Percentiles rank a stretch among this genome's conserved stretches.
phyloP scores from a whole-genome alignment of 805 yeast genomes.

The Teunomyces stri region DNA sequence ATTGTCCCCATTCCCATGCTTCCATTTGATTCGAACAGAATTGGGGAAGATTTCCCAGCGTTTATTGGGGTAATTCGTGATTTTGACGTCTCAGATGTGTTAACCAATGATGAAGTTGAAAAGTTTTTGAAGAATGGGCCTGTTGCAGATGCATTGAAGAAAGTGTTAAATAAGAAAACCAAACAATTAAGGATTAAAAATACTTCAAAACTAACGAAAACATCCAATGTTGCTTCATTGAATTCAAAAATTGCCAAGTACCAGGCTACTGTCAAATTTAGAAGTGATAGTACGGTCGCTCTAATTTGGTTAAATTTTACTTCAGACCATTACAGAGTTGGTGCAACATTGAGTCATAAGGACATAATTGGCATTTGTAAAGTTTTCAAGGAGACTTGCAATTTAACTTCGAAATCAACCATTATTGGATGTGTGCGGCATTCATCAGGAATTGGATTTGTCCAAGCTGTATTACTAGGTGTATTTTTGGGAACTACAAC shows the following conservation, averaged over 20 bases:
- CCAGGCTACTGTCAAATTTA: slow-evolving; percentile 38
- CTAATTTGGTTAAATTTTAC: slow-evolving; percentile 69
- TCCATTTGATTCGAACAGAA: slow-evolving; percentile 63
- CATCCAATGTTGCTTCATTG: slow-evolving; percentile 37
- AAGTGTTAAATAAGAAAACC: slow-evolving; percentile 30
- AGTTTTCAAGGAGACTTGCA: slow-evolving; percentile 88
- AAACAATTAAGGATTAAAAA: slow-evolving; percentile 57
- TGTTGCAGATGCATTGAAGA: slow-evolving; percentile 57
- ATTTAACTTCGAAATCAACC: slow-evolving; percentile 67
- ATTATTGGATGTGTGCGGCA: slow-evolving; percentile 86
- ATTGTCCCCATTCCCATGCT: slow-evolving; percentile 72
- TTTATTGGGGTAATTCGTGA: slow-evolving; percentile 65
- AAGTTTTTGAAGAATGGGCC: slow-evolving; percentile 64
- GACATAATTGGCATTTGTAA: slow-evolving; percentile 77
- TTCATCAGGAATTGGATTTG: slow-evolving; percentile 80
- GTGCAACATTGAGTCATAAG: slow-evolving; percentile 56
- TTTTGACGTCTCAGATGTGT: slow-evolving; percentile 66
- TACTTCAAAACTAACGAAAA: slow-evolving; percentile 56
- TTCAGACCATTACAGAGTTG: slow-evolving; percentile 66
- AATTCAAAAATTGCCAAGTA: slow-evolving; percentile 43
- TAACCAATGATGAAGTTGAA: slow-evolving; percentile 79
- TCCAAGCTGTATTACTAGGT: slow-evolving; percentile 82
- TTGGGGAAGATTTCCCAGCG: slow-evolving; percentile 72
- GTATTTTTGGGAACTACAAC: slow-evolving; percentile 86
- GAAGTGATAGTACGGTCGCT: slow-evolving; percentile 47